Conservation (phyloP, 2,329 filamentous ascomycete genomes). For the Thielaviopsis populi region DNA sequence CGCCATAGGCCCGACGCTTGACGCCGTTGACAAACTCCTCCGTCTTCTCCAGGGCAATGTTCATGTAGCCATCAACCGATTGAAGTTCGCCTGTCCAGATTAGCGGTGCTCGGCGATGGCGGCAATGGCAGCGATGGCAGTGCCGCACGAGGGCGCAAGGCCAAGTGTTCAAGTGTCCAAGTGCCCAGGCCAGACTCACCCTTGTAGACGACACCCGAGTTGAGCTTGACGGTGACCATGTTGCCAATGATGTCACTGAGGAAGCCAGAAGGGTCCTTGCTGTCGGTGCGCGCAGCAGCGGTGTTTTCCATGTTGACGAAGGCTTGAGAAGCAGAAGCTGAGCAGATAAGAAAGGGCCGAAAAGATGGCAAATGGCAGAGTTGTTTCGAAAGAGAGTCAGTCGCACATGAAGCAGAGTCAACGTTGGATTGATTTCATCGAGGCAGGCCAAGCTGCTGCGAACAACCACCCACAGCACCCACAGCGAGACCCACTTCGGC, state of each 20-base stretch:
- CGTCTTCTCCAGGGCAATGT: conserved; percentile 93
- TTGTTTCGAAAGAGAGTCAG: not conserved
- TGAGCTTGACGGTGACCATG: conserved; percentile 89
- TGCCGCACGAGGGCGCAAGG: not conserved
- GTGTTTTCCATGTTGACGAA: conserved; percentile 56
- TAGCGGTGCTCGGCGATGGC: not conserved
- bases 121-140: not conserved
- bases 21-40: conserved; percentile 80
- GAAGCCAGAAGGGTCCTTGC: conserved; percentile 87
- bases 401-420: not conserved
- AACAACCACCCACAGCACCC: too few relatives aligned
- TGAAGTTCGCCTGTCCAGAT: conserved; percentile 63
- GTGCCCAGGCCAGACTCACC: conserved; percentile 35
- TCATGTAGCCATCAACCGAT: conserved; percentile 98
- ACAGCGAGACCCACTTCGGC: not conserved
- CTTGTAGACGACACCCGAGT: conserved; percentile 97
- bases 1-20: conserved; percentile 71
- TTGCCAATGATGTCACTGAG: conserved; percentile 88
- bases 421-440: not conserved
- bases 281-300: conserved; percentile 45
- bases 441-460: too few relatives aligned
- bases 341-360: not conserved
- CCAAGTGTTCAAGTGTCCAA: not conserved
- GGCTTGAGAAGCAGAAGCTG: not conserved
- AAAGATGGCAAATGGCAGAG: not conserved